These are phyloP conservation scores for Diaporthe humulicola DNA, from an alignment of 2,329 filamentous ascomycete genomes.

Conservation along the genomic window DNA sequence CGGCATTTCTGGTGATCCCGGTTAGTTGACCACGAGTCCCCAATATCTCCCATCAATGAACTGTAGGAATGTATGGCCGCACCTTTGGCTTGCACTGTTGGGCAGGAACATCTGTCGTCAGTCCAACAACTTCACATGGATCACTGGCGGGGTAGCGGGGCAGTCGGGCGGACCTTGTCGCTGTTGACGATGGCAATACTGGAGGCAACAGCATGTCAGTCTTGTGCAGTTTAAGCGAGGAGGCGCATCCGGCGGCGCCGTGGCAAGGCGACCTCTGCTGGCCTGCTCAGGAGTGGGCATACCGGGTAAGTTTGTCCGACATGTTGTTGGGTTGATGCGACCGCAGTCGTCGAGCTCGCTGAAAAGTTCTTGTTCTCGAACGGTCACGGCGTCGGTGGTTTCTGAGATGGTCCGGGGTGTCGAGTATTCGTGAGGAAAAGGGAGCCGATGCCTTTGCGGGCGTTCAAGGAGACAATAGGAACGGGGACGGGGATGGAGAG, in stretches of 20 bases:
- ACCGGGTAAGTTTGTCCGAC: slow-evolving; percentile 97
- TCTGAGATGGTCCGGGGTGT: not conserved
- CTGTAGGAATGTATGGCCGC: slow-evolving; percentile 43
- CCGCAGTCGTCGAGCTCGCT: slow-evolving; percentile 27
- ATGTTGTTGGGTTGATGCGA: slow-evolving; percentile 63
- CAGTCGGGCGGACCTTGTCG: slow-evolving; percentile 82
- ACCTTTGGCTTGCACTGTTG: slow-evolving; percentile 89
- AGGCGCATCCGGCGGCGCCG: not conserved
- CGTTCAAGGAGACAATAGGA: slow-evolving; percentile 19
- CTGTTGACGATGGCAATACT: slow-evolving; percentile 99
- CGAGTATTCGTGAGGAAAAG: not conserved
- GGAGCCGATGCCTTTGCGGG: not conserved
- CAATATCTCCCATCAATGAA: no score
- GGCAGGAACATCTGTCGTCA: slow-evolving; percentile 45
- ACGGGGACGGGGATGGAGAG: slow-evolving; percentile 11
- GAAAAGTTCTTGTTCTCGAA: slow-evolving; percentile 30
- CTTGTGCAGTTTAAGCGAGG: slow-evolving; percentile 39
- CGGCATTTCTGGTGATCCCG: slow-evolving; percentile 82
- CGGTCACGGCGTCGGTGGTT: not conserved
- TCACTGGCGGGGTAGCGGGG: slow-evolving; percentile 54
- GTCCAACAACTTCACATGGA: slow-evolving; percentile 48
- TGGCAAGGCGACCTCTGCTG: not conserved
- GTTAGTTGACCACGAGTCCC: slow-evolving; percentile 30
- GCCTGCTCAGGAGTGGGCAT: slow-evolving; percentile 45
- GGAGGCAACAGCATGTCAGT: slow-evolving; percentile 39